phyloP scores from a whole-genome alignment of 768 basidiomycete genomes.

The Lactarius vividus region DNA sequence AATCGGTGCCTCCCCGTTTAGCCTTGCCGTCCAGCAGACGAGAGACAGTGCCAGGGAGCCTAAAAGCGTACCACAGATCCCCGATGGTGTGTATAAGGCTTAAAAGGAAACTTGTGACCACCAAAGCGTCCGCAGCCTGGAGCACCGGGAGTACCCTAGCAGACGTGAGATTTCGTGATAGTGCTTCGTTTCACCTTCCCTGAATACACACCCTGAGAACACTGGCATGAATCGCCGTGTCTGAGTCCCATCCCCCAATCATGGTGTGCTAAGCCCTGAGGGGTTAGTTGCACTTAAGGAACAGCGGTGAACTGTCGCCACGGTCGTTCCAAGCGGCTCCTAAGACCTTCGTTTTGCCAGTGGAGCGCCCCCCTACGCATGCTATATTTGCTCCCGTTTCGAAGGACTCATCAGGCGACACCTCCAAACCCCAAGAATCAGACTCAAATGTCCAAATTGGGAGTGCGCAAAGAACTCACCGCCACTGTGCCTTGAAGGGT shows the following conservation, averaged over 20 bases:
- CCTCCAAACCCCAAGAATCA: background rate
- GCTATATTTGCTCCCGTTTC: background rate
- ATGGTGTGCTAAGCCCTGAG: background rate
- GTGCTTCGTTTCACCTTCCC: background rate
- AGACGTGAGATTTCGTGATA: background rate
- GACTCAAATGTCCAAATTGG: background rate
- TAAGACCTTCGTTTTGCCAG: background rate
- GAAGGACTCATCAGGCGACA: background rate
- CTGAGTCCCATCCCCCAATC: background rate
- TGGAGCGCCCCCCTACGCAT: background rate
- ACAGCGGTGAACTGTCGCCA: background rate
- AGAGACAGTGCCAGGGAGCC: background rate
- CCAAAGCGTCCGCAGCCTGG: background rate
- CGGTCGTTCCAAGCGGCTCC: background rate
- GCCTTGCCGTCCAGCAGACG: background rate
- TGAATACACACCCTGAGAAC: background rate
- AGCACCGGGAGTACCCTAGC: background rate
- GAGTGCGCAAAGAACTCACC: constrained; percentile 13
- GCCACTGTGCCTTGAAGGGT: constrained; percentile 1
- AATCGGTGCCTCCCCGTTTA: background rate
- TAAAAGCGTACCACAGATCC: background rate
- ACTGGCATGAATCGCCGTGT: background rate
- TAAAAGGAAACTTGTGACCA: constrained; percentile 3
- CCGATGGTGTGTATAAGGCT: background rate
- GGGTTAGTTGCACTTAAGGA: background rate